Base-by-base conservation (phyloP, 2,329 filamentous ascomycete genomes). In the Talaromyces sp. region DNA sequence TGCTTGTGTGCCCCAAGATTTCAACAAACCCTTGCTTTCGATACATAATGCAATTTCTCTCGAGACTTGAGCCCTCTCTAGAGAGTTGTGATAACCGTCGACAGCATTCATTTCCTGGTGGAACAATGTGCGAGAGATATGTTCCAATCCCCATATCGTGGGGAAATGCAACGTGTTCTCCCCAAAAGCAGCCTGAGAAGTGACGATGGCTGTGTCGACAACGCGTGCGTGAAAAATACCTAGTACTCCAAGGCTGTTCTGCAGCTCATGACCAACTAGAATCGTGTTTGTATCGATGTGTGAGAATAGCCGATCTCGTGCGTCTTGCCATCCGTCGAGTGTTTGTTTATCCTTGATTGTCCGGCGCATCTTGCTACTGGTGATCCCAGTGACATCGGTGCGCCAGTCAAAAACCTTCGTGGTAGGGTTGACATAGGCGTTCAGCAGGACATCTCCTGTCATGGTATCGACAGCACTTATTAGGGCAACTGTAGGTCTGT, bases 181-280 rank as follows among this genome's bases (percentile, higher is more conserved):
- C 17, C 38, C 43, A 57, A 61, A 0, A 70, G 35, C 70, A 5
- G 64, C 74, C 31, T 77, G 71, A 0, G 69, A 70, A 1, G 76
- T 73, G 35, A 82, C 58, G 13, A 81, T 73, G 0, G 67, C 67
- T 1, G 80, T 76, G 58, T 84, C 82, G 6, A 84, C 73, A 19
- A 82, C 69, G 19, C 67, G 70, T 1, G 61, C 51, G 63, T 83
- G 80, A 0, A 73, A 63, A 10, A 82, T 74, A 3, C 76, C 71
- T 13, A 84, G 66, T 1, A 74, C 74, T 7, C 73, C 67, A 0
- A 84, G 67, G 60, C 84, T 81, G 56, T 79, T 66, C 7, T 78
- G 61, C 4, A 83, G 67, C 3, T 76, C 68, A 56, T 84, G 82
- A 0, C 82, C 82, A 9, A 83, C 66, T 8, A 84, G 65, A 1